Evolutionary conservation across 2,329 filamentous ascomycete species (phyloP), one percentile per base, ranked within the genome.

Genomic region (Thermoascus crustaceus): DNA sequence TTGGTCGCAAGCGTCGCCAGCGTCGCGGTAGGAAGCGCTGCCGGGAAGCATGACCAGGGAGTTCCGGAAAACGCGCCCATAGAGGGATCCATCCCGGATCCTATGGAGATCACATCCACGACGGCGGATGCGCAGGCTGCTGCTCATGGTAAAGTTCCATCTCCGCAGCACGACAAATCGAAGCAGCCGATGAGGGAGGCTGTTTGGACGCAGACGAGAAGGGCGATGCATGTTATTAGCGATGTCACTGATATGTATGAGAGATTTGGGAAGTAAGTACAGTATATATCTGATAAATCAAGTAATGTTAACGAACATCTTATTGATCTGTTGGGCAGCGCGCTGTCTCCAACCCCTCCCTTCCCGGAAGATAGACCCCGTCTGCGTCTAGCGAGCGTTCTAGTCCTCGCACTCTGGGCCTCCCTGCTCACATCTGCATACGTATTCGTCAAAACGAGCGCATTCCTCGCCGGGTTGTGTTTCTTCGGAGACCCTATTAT

Each of bases 401-500:
- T 83, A 1, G 52, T 64, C 0, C 74, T 76, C 0, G 29, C 77
- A 0, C 53, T 79, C 0, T 48, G 78, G 0, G 46, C 62, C 2
- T 77, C 76, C 0, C 52, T 74, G 3, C 64, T 80, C 18, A 64
- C 70, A 0, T 72, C 69, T 0, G 71, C 76, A 0, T 77, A 82
- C 44, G 67, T 75, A 55, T 63, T 80, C 14, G 61, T 75, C 27
- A 91, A 89, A 52, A 71, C 72, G 2, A 58, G 73, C 2, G 80
- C 76, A 0, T 80, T 91, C 35, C 66, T 74, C 5, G 44, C 75
- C n/a, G 86, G 86, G 0, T 77, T 88, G 43, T 73, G 66, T 2
- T 86, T 93, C 64, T 94, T 93, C 44, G 83, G 82, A 1, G 81
- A 89, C 40, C 85, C 86, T 0, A 48, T 88, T 43, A 77, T 89